phyloP scores from a whole-genome alignment of 331 rosid species.

The Telfairia occidentalis region DNA sequence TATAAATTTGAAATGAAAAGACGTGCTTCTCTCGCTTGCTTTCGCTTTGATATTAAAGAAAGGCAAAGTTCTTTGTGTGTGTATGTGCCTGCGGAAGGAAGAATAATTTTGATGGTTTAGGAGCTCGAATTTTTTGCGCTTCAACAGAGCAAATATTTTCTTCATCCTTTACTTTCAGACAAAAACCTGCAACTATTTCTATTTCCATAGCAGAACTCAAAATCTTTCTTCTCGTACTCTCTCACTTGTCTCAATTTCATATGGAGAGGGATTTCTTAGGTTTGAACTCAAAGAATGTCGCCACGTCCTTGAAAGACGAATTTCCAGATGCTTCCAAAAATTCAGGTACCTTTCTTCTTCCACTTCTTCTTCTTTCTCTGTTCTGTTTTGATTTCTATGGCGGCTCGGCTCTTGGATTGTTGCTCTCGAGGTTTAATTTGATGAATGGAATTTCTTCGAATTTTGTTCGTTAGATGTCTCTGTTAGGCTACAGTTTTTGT shows the following conservation, averaged over 20 bases:
- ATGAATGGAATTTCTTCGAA: neutral
- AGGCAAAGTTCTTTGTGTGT: neutral
- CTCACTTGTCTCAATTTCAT: too few relatives aligned
- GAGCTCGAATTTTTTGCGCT: neutral
- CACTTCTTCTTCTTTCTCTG: neutral
- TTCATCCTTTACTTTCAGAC: neutral
- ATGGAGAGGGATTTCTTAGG: constrained; percentile 77
- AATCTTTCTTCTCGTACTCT: too few relatives aligned
- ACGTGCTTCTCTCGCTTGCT: constrained; percentile 2
- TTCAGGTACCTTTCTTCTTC: constrained; percentile 28
- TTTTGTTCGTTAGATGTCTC: neutral
- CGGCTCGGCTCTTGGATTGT: too few relatives aligned
- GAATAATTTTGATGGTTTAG: neutral
- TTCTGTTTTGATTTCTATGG: neutral
- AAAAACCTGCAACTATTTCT: neutral
- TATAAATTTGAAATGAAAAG: neutral
- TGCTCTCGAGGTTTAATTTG: neutral
- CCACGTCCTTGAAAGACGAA: constrained; percentile 28
- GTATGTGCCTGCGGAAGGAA: neutral
- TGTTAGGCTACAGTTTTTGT: neutral
- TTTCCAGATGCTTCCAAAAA: constrained; percentile 24
- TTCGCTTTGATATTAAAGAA: neutral
- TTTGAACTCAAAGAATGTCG: constrained; percentile 30
- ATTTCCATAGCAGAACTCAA: too few relatives aligned
- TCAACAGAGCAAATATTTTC: neutral